Evolutionary conservation across 192 early-diverging fungal species (phyloP).

Genomic region (Umbelopsis sp.): DNA sequence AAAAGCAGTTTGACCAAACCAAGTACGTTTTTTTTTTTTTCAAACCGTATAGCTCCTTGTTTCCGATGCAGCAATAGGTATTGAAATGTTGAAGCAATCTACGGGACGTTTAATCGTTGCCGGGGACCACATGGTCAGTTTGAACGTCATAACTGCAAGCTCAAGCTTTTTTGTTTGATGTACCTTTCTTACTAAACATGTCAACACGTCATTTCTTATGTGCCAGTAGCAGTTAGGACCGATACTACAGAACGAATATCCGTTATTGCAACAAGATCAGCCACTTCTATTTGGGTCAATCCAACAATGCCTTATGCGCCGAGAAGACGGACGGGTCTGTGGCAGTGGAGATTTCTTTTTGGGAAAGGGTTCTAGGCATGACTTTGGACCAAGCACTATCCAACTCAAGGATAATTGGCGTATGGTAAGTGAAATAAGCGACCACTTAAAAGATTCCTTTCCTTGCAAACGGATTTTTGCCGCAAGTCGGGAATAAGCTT

Average conservation of each 20-base stretch:
- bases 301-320: constrained; percentile 54
- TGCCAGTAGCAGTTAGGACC: constrained; percentile 48
- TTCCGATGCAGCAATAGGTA: constrained; percentile 44
- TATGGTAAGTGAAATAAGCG: constrained; percentile 48
- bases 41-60: constrained; percentile 38
- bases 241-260: constrained; percentile 48
- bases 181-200: background rate
- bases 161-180: background rate
- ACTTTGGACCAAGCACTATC: constrained; percentile 52
- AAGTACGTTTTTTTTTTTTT: background rate
- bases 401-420: constrained; percentile 57
- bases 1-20: background rate
- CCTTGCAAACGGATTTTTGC: background rate
- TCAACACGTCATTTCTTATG: constrained; percentile 8
- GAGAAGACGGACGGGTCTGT: constrained; percentile 22
- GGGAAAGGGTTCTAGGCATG: constrained; percentile 31
- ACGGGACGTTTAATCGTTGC: constrained; percentile 49
- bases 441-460: background rate
- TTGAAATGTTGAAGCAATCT: constrained; percentile 43
- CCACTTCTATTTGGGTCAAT: constrained; percentile 52
- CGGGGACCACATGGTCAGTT: constrained; percentile 51
- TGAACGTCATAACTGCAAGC: background rate
- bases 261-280: constrained; percentile 26
- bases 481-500: background rate
- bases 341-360: constrained; percentile 30